These are phyloP conservation scores for Aspergillus niger DNA, from an alignment of 2,329 filamentous ascomycete genomes.

Conservation along the genomic window DNA sequence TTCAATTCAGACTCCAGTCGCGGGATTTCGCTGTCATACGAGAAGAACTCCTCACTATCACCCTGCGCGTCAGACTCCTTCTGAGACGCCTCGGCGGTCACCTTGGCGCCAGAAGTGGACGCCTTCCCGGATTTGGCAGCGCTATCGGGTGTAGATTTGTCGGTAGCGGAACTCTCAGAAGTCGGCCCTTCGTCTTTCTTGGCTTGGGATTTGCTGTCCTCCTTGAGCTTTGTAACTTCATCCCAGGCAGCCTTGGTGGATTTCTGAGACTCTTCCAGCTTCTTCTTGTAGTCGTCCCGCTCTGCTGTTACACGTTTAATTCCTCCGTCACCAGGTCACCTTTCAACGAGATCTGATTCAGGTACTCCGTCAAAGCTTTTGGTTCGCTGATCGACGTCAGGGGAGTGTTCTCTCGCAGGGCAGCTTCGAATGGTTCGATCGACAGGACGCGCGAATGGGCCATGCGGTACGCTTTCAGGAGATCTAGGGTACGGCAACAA, in stretches of 20 bases:
- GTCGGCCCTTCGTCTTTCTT: slow-evolving; percentile 11
- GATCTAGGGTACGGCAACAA: slow-evolving; percentile 56
- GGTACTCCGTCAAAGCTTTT: slow-evolving; percentile 80
- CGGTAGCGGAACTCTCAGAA: background rate
- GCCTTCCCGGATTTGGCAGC: slow-evolving; percentile 9
- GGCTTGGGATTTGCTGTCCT: slow-evolving; percentile 20
- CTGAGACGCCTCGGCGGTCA: slow-evolving; percentile 31
- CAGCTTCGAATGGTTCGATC: slow-evolving; percentile 91
- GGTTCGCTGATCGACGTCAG: slow-evolving; percentile 86
- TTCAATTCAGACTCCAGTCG: slow-evolving; percentile 75
- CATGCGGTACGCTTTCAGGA: slow-evolving; percentile 86
- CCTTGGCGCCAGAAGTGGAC: slow-evolving; percentile 26
- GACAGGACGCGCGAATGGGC: slow-evolving; percentile 83
- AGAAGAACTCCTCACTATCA: slow-evolving; percentile 77
- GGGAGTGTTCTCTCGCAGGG: slow-evolving; percentile 88
- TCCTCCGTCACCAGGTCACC: slow-evolving; percentile 94
- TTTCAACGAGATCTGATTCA: slow-evolving; percentile 82
- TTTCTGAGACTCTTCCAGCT: slow-evolving; percentile 68
- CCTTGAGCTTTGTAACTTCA: slow-evolving; percentile 62
- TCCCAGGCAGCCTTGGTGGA: slow-evolving; percentile 63
- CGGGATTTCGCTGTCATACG: slow-evolving; percentile 83
- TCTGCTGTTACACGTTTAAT: slow-evolving; percentile 83
- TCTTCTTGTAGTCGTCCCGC: slow-evolving; percentile 76
- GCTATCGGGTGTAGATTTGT: background rate
- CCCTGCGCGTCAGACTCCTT: slow-evolving; percentile 30